Evolutionary conservation across 495 filamentous ascomycete species (phyloP).

Genomic region (Bombardia bombarda): DNA sequence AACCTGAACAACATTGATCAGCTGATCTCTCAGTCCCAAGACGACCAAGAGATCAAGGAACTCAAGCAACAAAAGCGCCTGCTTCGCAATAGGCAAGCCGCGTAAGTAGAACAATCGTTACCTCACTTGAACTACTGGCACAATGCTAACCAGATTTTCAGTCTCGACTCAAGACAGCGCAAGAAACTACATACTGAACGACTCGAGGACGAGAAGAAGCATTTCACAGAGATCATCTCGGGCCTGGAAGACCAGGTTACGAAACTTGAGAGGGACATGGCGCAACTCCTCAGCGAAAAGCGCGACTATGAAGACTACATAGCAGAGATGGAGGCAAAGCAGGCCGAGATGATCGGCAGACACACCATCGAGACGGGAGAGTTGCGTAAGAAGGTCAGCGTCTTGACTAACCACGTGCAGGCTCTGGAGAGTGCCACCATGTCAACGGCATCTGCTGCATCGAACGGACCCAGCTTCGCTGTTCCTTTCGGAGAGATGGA

Average conservation of each 20-base stretch:
- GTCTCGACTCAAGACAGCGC: conserved; percentile 90
- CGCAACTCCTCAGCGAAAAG: conserved; percentile 57
- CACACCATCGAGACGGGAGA: conserved; percentile 94
- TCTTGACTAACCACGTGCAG: conserved; percentile 78
- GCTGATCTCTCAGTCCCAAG: conserved; percentile 76
- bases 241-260: conserved; percentile 73
- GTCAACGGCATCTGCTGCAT: conserved; percentile 38
- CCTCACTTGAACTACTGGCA: too few species aligned
- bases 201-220: conserved; percentile 94
- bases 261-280: conserved; percentile 58
- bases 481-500: conserved; percentile 76
- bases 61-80: conserved; percentile 97
- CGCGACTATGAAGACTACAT: conserved; percentile 68
- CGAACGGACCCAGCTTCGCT: conserved; percentile 53
- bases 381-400: conserved; percentile 89
- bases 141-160: conserved; percentile 37
- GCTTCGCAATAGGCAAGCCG: conserved; percentile 89
- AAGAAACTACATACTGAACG: conserved; percentile 99
- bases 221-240: conserved; percentile 63
- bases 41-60: conserved; percentile 95
- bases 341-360: conserved; percentile 79
- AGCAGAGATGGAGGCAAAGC: conserved; percentile 70
- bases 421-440: conserved; percentile 59
- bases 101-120: too few species aligned
- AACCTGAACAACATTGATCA: conserved; percentile 93